Conservation (phyloP, 768 basidiomycete genomes). For the Naganishia vaughanmartiniae region DNA sequence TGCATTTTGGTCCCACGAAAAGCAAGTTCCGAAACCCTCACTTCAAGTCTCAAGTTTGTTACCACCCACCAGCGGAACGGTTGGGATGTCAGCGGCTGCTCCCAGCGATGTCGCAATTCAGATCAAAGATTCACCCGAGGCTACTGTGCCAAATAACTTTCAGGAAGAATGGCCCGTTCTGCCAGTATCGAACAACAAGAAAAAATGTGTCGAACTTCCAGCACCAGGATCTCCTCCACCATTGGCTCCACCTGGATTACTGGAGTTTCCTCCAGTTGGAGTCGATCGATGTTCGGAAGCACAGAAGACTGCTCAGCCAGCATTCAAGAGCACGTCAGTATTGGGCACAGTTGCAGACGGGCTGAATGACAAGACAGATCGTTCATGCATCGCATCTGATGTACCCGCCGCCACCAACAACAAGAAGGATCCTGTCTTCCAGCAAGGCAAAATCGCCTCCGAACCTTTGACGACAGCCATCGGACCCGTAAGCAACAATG, state of each 20-base stretch:
- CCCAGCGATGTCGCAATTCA: not conserved
- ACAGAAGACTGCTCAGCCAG: not conserved
- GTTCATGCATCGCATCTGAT: not conserved
- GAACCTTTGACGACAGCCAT: too few species aligned
- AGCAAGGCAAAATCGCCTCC: too few species aligned
- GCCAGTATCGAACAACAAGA: not conserved
- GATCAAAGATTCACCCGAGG: not conserved
- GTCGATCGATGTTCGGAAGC: not conserved
- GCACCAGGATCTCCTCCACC: not conserved
- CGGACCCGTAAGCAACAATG: too few species aligned
- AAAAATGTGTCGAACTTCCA: not conserved
- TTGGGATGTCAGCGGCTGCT: not conserved
- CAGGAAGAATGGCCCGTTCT: constrained; percentile 8
- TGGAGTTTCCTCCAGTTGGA: not conserved
- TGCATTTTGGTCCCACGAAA: constrained; percentile 19
- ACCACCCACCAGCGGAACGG: not conserved
- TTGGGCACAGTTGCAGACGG: not conserved
- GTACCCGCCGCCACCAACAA: not conserved
- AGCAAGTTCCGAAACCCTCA: constrained; percentile 7
- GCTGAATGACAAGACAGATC: not conserved
- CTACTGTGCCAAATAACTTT: too few species aligned
- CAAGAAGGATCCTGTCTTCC: too few species aligned
- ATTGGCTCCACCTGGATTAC: not conserved
- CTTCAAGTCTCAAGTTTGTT: not conserved
- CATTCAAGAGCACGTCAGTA: not conserved